Evolutionary conservation across 768 basidiomycete genomes (phyloP).

Genomic region (Lactarius akahatsu): DNA sequence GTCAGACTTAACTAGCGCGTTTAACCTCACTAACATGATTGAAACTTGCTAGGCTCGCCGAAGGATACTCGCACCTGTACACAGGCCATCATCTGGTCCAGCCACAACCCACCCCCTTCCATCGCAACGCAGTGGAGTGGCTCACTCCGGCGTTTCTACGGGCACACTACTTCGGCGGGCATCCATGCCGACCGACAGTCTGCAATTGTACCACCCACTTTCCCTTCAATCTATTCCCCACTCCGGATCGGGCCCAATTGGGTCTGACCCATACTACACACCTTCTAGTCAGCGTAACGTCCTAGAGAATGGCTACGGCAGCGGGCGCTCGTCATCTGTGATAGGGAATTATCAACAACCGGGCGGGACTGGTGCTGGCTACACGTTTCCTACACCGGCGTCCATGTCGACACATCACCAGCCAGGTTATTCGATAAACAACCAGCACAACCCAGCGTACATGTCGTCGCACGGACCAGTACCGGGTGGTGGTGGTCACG

Average conservation of each 20-base stretch:
- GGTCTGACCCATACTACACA: conserved; percentile 27
- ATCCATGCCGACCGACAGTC: conserved; percentile 66
- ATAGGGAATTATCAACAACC: conserved; percentile 21
- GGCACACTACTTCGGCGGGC: conserved; percentile 48
- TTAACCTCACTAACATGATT: conserved; percentile 27
- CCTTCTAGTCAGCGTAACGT: conserved; percentile 23
- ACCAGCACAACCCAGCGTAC: conserved; percentile 19
- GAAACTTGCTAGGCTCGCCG: conserved; percentile 59
- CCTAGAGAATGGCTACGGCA: conserved; percentile 24
- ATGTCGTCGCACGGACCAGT: conserved; percentile 22
- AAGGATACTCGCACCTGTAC: conserved; percentile 80
- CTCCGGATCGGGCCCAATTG: conserved; percentile 24
- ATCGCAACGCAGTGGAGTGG: conserved; percentile 32
- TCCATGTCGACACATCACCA: conserved; percentile 23
- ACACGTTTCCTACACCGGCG: conserved; percentile 28
- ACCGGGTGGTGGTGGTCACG: conserved; percentile 19
- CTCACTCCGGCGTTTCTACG: conserved; percentile 31
- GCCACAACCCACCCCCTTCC: conserved; percentile 75
- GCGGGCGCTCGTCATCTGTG: conserved; percentile 19
- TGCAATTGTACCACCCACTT: conserved; percentile 79
- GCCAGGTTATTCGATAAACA: conserved; percentile 21
- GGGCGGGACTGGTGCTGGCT: conserved; percentile 20
- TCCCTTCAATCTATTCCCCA: conserved; percentile 57
- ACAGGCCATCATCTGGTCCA: conserved; percentile 70
- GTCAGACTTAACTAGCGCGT: conserved; percentile 31